These are phyloP conservation scores for Begonia fuchsioides DNA, from an alignment of 306 rosid genomes.

Conservation along the genomic window DNA sequence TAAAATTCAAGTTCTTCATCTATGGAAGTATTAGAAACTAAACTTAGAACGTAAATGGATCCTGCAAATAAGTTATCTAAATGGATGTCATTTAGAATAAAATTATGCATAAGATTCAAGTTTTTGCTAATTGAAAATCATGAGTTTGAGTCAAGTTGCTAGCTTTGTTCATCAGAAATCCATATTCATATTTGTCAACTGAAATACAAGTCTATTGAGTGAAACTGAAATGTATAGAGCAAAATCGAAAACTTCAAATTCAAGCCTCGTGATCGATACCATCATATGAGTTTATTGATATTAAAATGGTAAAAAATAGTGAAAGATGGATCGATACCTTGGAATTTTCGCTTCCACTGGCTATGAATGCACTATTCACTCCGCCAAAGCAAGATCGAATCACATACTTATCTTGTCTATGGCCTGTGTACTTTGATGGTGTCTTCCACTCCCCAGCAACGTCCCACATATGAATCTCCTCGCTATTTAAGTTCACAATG, in stretches of 20 bases:
- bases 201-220: too few species aligned
- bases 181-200: too few species aligned
- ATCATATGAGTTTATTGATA: background rate
- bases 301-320: background rate
- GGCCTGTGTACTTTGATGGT: constrained; percentile 42
- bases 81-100: background rate
- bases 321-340: constrained; percentile 26
- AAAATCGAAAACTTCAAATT: too few species aligned
- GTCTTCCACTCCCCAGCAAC: constrained; percentile 52
- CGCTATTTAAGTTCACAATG: constrained; percentile 77
- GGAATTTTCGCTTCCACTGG: constrained; percentile 85
- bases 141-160: too few species aligned
- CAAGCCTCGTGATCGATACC: too few species aligned
- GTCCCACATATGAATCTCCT: constrained; percentile 94
- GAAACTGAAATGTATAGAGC: too few species aligned
- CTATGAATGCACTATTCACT: constrained; percentile 50
- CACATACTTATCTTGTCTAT: constrained; percentile 60
- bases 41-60: background rate
- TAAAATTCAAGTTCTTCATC: too few species aligned
- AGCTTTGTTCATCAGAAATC: too few species aligned
- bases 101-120: too few species aligned
- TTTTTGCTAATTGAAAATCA: too few species aligned
- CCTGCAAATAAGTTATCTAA: background rate
- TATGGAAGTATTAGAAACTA: too few species aligned
- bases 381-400: constrained; percentile 92